phyloP scores from a whole-genome alignment of 768 basidiomycete genomes.

The Clathrus columnatus region DNA sequence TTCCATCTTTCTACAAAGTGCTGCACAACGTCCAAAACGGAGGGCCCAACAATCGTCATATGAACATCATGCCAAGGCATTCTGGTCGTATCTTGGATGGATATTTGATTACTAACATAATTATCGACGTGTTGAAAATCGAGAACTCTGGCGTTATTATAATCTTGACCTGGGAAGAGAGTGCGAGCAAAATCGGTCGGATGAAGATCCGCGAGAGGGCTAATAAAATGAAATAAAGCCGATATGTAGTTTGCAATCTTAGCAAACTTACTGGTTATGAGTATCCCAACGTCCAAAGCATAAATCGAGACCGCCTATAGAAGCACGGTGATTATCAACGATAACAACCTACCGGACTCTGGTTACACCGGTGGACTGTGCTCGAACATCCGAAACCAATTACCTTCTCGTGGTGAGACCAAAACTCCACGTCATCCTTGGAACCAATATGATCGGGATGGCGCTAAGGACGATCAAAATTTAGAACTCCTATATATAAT shows the following conservation, averaged over 20 bases:
- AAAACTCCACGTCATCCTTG: conserved; percentile 76
- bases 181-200: conserved; percentile 75
- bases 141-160: conserved; percentile 80
- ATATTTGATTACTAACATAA: conserved; percentile 62
- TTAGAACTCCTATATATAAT: background rate
- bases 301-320: conserved; percentile 89
- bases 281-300: conserved; percentile 99
- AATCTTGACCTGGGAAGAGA: conserved; percentile 80
- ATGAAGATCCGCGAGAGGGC: conserved; percentile 84
- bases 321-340: conserved; percentile 78
- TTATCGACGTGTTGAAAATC: conserved; percentile 78
- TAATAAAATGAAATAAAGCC: conserved; percentile 7
- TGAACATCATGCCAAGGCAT: conserved; percentile 97
- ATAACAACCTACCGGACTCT: conserved; percentile 47
- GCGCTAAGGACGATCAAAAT: conserved; percentile 25
- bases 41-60: conserved; percentile 49
- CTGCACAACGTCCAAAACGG: conserved; percentile 84
- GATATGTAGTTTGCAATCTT: background rate
- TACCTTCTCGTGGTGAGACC: conserved; percentile 88
- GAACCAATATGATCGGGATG: conserved; percentile 87
- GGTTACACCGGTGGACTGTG: background rate
- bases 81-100: conserved; percentile 55
- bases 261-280: conserved; percentile 44
- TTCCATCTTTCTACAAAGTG: conserved; percentile 94
- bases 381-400: background rate